phyloP scores from a whole-genome alignment of 257 asterid genomes.

The Cruciata laevipes region DNA sequence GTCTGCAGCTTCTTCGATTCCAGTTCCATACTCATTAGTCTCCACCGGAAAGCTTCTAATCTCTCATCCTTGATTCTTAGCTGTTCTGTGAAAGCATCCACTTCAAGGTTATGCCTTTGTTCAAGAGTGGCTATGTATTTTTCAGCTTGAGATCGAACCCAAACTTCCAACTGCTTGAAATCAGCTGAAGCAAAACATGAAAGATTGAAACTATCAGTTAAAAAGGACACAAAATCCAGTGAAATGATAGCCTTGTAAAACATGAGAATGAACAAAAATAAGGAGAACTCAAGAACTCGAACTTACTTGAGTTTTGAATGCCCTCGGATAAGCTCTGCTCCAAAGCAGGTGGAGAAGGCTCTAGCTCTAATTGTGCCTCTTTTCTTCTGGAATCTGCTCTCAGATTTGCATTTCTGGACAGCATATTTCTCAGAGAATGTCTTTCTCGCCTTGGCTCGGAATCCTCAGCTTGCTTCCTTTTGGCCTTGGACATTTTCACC shows the following conservation, averaged over 20 bases:
- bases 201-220: background rate
- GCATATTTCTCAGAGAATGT: slow-evolving; percentile 48
- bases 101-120: slow-evolving; percentile 52
- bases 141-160: slow-evolving; percentile 49
- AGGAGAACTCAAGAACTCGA: background rate
- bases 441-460: slow-evolving; percentile 50
- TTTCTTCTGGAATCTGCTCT: slow-evolving; percentile 37
- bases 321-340: slow-evolving; percentile 34
- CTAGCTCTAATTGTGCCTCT: slow-evolving; percentile 25
- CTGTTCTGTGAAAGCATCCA: slow-evolving; percentile 86
- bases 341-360: slow-evolving; percentile 20
- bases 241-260: background rate
- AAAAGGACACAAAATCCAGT: background rate
- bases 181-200: slow-evolving; percentile 21
- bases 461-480: slow-evolving; percentile 50
- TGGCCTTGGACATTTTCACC: slow-evolving; percentile 50
- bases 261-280: background rate
- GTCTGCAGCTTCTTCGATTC: slow-evolving; percentile 68
- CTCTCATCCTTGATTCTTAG: slow-evolving; percentile 68
- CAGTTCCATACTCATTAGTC: slow-evolving; percentile 63
- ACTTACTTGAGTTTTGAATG: slow-evolving; percentile 50
- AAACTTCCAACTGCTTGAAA: slow-evolving; percentile 40
- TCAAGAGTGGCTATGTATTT: slow-evolving; percentile 38
- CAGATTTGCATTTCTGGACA: slow-evolving; percentile 45
- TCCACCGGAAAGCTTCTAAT: slow-evolving; percentile 71